Percentiles rank a stretch among this genome's conserved stretches.
These are phyloP conservation scores for Penicillium argentinense DNA, from an alignment of 495 filamentous ascomycete species.

Conservation along the genomic window DNA sequence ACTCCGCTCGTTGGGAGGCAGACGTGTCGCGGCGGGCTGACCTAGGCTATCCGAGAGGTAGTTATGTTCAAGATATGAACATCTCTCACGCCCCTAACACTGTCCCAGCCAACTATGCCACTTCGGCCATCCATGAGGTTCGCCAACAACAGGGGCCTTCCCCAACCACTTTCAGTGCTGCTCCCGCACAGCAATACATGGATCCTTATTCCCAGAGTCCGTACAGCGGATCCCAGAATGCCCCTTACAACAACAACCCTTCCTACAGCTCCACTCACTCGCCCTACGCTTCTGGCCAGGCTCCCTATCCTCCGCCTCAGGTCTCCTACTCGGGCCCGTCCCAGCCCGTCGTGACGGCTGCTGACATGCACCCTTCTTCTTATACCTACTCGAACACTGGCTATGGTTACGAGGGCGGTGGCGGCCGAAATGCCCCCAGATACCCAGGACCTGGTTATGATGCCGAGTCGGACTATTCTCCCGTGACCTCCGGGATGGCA, in stretches of 20 bases:
- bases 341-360: conserved; percentile 38
- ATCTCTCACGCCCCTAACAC: conserved; percentile 40
- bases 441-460: conserved; percentile 50
- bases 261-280: conserved; percentile 42
- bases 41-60: conserved; percentile 48
- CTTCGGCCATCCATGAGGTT: conserved; percentile 37
- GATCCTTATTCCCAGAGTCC: conserved; percentile 38
- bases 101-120: conserved; percentile 35
- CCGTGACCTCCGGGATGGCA: conserved; percentile 43
- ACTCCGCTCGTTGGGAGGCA: conserved; percentile 78
- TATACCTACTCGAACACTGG: conserved; percentile 45
- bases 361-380: conserved; percentile 39
- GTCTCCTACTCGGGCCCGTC: conserved; percentile 37
- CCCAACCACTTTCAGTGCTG: conserved; percentile 40
- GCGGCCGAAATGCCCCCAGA: conserved; percentile 48
- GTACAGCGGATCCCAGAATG: conserved; percentile 39
- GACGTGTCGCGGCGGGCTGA: conserved; percentile 58
- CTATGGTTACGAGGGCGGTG: conserved; percentile 41
- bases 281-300: conserved; percentile 36
- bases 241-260: conserved; percentile 32
- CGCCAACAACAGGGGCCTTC: conserved; percentile 40
- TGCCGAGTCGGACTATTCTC: conserved; percentile 44
- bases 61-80: conserved; percentile 45
- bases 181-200: conserved; percentile 35
- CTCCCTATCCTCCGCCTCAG: conserved; percentile 38